A percentile compares a stretch with the other conserved stretches of the same genome.
Conservation (phyloP, 1,284 basidiomycete genomes). For the Porogramme epimiltina region DNA sequence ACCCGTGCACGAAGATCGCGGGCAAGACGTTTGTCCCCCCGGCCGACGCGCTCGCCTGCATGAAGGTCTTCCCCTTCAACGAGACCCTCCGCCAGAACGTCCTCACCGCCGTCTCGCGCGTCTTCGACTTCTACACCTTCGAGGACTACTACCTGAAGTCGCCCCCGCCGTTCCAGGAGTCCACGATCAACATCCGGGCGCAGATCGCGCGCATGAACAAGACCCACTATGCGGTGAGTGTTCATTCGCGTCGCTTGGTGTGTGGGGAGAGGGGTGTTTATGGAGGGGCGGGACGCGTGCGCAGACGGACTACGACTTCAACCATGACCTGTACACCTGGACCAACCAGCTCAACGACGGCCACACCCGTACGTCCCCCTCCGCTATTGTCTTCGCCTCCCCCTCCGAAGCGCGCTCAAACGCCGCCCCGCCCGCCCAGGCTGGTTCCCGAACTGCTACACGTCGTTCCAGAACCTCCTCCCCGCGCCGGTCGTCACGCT, state of each 20-base stretch:
- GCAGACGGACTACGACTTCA: constrained; percentile 62
- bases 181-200: constrained; percentile 55
- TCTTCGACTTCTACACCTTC: constrained; percentile 68
- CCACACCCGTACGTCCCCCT: constrained; percentile 51
- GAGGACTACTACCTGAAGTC: constrained; percentile 63
- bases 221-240: constrained; percentile 46
- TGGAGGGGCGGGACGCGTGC: neutral
- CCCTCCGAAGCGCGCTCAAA: neutral
- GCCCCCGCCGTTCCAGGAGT: constrained; percentile 62
- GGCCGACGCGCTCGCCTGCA: constrained; percentile 57
- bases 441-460: constrained; percentile 63
- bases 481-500: constrained; percentile 61
- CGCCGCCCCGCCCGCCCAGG: constrained; percentile 32
- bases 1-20: constrained; percentile 53
- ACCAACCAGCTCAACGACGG: constrained; percentile 63
- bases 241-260: neutral
- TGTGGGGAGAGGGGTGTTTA: neutral
- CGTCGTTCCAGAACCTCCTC: constrained; percentile 55
- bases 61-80: constrained; percentile 65
- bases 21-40: constrained; percentile 51
- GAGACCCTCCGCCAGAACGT: constrained; percentile 65
- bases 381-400: neutral
- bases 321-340: constrained; percentile 56
- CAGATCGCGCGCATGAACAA: constrained; percentile 49
- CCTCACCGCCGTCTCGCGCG: constrained; percentile 50